Conservation (phyloP, 192 early-diverging fungal species). For the Coemansia reversa region DNA sequence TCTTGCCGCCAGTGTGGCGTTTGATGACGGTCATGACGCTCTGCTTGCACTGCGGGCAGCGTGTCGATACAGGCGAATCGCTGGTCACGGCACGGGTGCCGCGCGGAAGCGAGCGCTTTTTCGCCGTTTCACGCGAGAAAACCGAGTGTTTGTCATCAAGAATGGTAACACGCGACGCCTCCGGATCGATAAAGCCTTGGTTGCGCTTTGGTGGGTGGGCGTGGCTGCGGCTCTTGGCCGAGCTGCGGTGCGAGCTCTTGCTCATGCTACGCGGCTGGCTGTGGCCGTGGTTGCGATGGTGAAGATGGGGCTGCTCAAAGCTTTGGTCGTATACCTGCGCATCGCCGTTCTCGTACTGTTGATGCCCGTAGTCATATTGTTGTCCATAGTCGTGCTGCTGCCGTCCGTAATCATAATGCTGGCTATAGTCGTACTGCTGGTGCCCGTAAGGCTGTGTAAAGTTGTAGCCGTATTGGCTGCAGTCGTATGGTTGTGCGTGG, state of each 20-base stretch:
- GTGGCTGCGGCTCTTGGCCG: background rate
- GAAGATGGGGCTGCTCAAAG: background rate
- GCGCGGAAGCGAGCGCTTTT: conserved; percentile 24
- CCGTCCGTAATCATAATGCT: background rate
- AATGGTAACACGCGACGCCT: conserved; percentile 23
- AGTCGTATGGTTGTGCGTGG: background rate
- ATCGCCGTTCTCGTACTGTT: background rate
- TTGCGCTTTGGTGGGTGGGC: background rate
- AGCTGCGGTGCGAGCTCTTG: background rate
- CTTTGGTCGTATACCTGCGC: conserved; percentile 1
- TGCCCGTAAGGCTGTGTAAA: background rate
- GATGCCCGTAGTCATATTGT: background rate
- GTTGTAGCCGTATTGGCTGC: background rate
- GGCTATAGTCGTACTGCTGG: background rate
- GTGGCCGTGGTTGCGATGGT: conserved; percentile 1
- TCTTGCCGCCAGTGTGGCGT: conserved; percentile 42
- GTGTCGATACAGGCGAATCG: conserved; percentile 25
- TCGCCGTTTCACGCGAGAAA: conserved; percentile 23
- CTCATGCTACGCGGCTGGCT: conserved; percentile 4
- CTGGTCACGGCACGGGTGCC: conserved; percentile 30
- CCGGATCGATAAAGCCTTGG: background rate
- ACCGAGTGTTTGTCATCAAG: conserved; percentile 34
- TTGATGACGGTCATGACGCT: conserved; percentile 37
- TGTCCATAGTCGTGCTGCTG: background rate
- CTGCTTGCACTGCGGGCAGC: conserved; percentile 34